Percentiles rank a stretch among this genome's conserved stretches.
These are phyloP conservation scores for Acorus calamus DNA, from an alignment of 106 monocot species.

Conservation along the genomic window DNA sequence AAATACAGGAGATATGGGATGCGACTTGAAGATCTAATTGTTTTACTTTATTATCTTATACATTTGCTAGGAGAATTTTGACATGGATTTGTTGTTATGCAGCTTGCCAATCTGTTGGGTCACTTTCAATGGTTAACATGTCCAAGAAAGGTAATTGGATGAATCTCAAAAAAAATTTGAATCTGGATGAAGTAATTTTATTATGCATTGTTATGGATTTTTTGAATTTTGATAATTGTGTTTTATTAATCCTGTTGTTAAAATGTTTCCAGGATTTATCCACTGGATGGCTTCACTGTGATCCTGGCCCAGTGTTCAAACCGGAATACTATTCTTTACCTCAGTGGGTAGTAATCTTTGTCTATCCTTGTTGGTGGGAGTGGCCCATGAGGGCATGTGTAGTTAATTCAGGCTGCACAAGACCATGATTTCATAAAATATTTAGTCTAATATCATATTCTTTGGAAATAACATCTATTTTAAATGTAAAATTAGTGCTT, in stretches of 20 bases:
- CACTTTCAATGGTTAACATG: slow-evolving; percentile 92
- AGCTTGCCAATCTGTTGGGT: slow-evolving; percentile 88
- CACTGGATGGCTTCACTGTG: slow-evolving; percentile 97
- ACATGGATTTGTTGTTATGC: slow-evolving; percentile 10
- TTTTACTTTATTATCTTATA: neutral
- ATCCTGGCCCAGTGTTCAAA: slow-evolving; percentile 89
- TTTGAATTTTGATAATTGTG: neutral
- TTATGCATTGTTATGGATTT: neutral
- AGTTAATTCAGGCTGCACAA: no score
- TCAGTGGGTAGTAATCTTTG: slow-evolving; percentile 16
- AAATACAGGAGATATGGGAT: no score
- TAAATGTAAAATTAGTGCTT: no score
- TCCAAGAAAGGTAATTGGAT: slow-evolving; percentile 68
- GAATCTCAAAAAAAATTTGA: neutral
- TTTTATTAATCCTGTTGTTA: neutral
- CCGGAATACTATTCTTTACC: slow-evolving; percentile 44
- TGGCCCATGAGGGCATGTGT: no score
- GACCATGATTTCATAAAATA: no score
- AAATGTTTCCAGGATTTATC: slow-evolving; percentile 67
- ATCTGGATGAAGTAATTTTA: slow-evolving; percentile 1
- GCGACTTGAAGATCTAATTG: neutral
- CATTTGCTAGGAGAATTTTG: neutral
- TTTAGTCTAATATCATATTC: no score
- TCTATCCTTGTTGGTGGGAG: no score
- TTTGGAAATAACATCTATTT: no score